Evolutionary conservation across 2,329 filamentous ascomycete genomes (phyloP).

Genomic region (Penicillium corylophilum): DNA sequence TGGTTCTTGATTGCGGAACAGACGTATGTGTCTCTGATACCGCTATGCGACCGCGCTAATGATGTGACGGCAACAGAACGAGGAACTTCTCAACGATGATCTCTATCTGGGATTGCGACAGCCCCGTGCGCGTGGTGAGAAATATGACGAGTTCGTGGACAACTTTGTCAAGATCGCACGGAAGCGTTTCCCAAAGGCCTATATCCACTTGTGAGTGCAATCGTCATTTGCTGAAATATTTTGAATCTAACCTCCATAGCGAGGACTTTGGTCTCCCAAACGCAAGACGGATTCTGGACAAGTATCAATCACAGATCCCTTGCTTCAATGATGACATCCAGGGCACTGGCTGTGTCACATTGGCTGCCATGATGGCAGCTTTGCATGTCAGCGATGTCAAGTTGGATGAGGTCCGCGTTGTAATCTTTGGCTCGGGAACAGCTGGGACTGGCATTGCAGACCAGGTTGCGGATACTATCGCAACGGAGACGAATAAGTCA

Average conservation of each 20-base stretch:
- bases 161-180: slow-evolving; percentile 68
- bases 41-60: slow-evolving; percentile 1
- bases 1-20: slow-evolving; percentile 83
- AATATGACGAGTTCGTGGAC: slow-evolving; percentile 76
- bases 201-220: slow-evolving; percentile 67
- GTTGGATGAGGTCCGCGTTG: slow-evolving; percentile 66
- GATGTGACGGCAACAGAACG: slow-evolving; percentile 50
- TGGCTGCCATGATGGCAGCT: slow-evolving; percentile 77
- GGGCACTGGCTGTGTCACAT: slow-evolving; percentile 82
- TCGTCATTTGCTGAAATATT: neutral
- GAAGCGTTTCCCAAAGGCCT: slow-evolving; percentile 72
- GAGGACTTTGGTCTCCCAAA: slow-evolving; percentile 83
- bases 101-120: slow-evolving; percentile 75
- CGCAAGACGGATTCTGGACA: slow-evolving; percentile 72
- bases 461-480: slow-evolving; percentile 77
- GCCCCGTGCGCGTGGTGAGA: slow-evolving; percentile 64
- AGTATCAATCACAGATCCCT: slow-evolving; percentile 69
- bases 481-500: slow-evolving; percentile 62
- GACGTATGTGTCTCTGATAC: slow-evolving; percentile 47
- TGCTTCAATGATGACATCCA: slow-evolving; percentile 94
- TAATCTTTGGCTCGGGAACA: slow-evolving; percentile 77
- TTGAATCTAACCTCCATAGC: slow-evolving; percentile 20
- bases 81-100: slow-evolving; percentile 69
- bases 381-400: slow-evolving; percentile 67
- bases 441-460: slow-evolving; percentile 85